Evolutionary conservation across 495 filamentous ascomycete genomes (phyloP), one percentile per base, ranked within the genome.

Genomic region (Bryoglossum gracile): DNA sequence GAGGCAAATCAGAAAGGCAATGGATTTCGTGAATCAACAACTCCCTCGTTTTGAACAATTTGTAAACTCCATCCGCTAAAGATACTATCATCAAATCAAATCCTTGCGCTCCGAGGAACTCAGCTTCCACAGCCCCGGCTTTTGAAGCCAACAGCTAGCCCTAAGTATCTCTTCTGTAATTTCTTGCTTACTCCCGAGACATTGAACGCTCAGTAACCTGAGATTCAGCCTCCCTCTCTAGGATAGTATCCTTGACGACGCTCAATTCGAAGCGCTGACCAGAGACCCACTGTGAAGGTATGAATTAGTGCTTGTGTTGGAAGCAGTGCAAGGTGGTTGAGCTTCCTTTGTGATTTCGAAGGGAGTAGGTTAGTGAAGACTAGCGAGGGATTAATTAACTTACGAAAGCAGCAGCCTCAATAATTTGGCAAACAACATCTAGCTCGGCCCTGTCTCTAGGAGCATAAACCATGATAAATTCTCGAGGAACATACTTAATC

Each of bases 391-490:
- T n/a, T n/a, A n/a, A n/a, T n/a, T n/a, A n/a, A n/a, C n/a, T n/a
- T n/a, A n/a, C n/a, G 72, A 80, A 86, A 1, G 73, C 74, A 9
- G 80, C 77, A 11, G 89, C 89, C 48, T 74, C 72, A 26, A 94
- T 73, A 52, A 96, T 86, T 50, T 73, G 65, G 68, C 82, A 74
- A 2, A 90, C 75, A 25, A 80, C 72, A 23, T 73, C 70, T 11
- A 92, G 62, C 60, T 95, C 86, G 16, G 70, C 73, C 49, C 82
- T 74, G 32, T 78, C 68, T 36, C 84, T 70, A 0, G 89, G 88
- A 19, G 89, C 86, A 68, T 96, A 96, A 11, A 96, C 73, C 75
- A 95, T 80, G 32, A 86, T 34, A 34, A 58, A 61, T 22, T 61
- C 58, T 4, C 49, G 51, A n/a, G 58, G 58, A 24, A 61, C 58